Conservation (phyloP, 139 green algal species). For the Volvox africanus region DNA sequence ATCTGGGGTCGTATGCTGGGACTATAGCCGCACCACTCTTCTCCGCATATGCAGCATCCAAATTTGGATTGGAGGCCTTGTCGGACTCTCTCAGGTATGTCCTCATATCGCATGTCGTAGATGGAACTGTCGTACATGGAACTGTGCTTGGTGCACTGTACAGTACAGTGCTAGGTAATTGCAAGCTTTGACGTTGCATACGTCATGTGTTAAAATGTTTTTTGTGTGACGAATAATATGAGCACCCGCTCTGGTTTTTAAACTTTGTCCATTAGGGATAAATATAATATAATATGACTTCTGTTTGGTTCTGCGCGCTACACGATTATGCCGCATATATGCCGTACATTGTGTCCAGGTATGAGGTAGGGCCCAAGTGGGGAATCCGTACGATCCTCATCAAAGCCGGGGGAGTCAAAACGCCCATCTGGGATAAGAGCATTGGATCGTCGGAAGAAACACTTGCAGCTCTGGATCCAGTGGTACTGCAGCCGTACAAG, state of each 20-base stretch:
- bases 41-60: constrained; percentile 43
- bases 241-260: too few relatives aligned
- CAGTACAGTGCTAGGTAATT: too few relatives aligned
- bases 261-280: too few relatives aligned
- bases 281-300: too few relatives aligned
- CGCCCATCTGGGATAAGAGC: constrained; percentile 44
- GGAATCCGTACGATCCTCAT: constrained; percentile 32
- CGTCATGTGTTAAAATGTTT: too few relatives aligned
- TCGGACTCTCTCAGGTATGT: constrained; percentile 43
- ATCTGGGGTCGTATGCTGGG: constrained; percentile 44
- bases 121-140: not conserved
- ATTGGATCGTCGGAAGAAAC: not conserved
- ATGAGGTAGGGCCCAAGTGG: constrained; percentile 34
- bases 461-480: not conserved
- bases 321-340: not conserved
- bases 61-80: constrained; percentile 54
- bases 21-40: constrained; percentile 47
- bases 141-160: too few relatives aligned
- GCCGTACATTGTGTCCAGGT: constrained; percentile 4
- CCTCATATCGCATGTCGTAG: not conserved
- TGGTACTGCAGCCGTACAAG: constrained; percentile 18
- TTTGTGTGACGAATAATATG: too few relatives aligned
- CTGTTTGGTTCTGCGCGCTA: not conserved
- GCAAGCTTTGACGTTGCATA: too few relatives aligned
- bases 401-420: constrained; percentile 38